Conservation (phyloP, 139 green algal genomes). For the Picochlorum sp. region DNA sequence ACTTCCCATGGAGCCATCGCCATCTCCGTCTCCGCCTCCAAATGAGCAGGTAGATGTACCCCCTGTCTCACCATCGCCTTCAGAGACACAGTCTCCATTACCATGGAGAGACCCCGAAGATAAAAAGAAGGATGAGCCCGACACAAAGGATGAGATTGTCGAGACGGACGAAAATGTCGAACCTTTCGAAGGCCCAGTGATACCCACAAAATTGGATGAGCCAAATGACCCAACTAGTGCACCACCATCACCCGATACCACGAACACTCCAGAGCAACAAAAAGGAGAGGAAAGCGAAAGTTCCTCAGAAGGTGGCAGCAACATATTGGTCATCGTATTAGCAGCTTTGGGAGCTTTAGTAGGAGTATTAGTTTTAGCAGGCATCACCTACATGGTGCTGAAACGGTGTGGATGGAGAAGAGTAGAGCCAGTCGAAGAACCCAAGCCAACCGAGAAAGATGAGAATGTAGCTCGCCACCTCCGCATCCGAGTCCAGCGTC, state of each 20-base stretch:
- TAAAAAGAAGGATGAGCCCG: no score
- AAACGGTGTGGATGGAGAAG: not conserved
- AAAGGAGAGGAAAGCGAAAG: not conserved
- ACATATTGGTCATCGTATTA: constrained; percentile 3
- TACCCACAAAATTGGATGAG: no score
- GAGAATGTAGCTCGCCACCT: not conserved
- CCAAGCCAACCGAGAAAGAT: not conserved
- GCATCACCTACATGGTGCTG: not conserved
- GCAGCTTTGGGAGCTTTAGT: not conserved
- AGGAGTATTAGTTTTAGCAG: not conserved
- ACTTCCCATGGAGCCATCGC: not conserved
- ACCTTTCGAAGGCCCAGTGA: no score
- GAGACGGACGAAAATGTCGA: no score
- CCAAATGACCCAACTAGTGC: not conserved
- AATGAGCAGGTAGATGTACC: not conserved
- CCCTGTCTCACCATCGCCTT: not conserved
- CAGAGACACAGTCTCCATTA: not conserved
- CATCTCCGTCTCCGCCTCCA: not conserved
- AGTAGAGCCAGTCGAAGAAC: not conserved
- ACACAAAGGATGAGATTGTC: no score
- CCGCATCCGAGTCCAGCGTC: constrained; percentile 5
- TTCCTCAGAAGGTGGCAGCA: not conserved
- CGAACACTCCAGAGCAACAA: not conserved
- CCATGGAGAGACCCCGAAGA: no score
- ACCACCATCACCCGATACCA: not conserved